Evolutionary conservation across 2,329 filamentous ascomycete genomes (phyloP).

Genomic region (Fusarium sp.): DNA sequence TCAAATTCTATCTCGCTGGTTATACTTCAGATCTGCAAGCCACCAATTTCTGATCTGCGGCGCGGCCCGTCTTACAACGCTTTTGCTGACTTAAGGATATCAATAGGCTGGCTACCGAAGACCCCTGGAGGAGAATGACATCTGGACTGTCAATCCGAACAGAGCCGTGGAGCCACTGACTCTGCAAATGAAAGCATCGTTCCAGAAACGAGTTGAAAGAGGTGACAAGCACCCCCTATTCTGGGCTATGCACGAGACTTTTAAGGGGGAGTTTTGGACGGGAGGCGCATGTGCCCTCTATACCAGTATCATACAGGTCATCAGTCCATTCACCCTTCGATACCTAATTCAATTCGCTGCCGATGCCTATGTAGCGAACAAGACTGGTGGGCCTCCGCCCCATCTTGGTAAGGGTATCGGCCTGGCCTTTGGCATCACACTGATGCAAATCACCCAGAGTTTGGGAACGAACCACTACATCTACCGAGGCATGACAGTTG

Average conservation of each 20-base stretch:
- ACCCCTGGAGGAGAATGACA: slow-evolving; percentile 81
- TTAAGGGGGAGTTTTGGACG: slow-evolving; percentile 83
- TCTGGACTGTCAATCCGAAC: slow-evolving; percentile 88
- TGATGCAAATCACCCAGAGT: slow-evolving; percentile 86
- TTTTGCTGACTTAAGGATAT: slow-evolving; percentile 16
- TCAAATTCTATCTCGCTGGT: not conserved
- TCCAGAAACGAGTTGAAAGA: slow-evolving; percentile 71
- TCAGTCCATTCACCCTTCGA: slow-evolving; percentile 85
- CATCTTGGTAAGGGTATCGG: slow-evolving; percentile 80
- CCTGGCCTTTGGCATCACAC: slow-evolving; percentile 82
- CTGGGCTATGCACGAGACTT: slow-evolving; percentile 86
- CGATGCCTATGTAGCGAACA: slow-evolving; percentile 76
- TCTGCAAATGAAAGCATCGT: slow-evolving; percentile 70
- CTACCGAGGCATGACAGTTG: slow-evolving; percentile 90
- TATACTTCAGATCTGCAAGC: slow-evolving; percentile 20
- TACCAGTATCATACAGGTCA: slow-evolving; percentile 78
- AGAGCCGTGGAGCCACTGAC: slow-evolving; percentile 77
- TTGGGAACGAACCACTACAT: slow-evolving; percentile 89
- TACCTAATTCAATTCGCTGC: slow-evolving; percentile 88
- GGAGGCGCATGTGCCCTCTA: slow-evolving; percentile 81
- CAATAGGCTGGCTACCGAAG: slow-evolving; percentile 82
- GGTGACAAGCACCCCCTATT: slow-evolving; percentile 79
- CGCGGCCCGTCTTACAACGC: slow-evolving; percentile 28
- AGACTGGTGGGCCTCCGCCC: slow-evolving; percentile 63
- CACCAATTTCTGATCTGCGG: slow-evolving; percentile 5